Base-by-base conservation (phyloP, 2,329 filamentous ascomycete genomes). In the Incumbomyces lentus region DNA sequence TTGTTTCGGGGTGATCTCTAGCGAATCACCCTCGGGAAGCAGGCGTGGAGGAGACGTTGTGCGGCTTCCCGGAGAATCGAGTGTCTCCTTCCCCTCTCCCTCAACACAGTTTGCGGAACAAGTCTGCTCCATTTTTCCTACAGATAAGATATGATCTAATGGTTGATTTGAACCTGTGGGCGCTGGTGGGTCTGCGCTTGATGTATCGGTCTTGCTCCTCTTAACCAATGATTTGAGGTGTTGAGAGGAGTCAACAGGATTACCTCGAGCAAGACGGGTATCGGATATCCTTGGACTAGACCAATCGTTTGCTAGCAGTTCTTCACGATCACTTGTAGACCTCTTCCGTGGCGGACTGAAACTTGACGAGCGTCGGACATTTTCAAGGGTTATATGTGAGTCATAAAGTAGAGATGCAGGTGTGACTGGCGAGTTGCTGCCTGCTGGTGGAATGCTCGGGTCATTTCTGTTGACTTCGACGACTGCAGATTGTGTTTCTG, bases 251-350 rank as follows among this genome's bases (percentile, higher is more conserved):
- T 37, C 19, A 12, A 40, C 31, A 40, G 48, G 48, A 18, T 31
- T 48, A 12, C 37, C 48, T 44, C 44, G 48, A 17, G 35, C 42
- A 19, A 46, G 48, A 35, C 41, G 35, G 18, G 43, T 42, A 18
- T 50, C 48, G 18, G 47, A 44, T 31, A 44, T 16, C 33, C 16
- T 29, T 7, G 30, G 13, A 14, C 47, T 49, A 16, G 32, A 35
- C 32, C 22, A 33, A 22, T 35, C 44, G 26, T 47, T 46, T 17
- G 52, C 49, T 19, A 49, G 51, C 14, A 47, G 26, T 19, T 50
- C 43, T 34, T 55, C 51, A 8, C 52, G 40, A 47, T 54, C 50
- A 40, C 52, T 54, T 10, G 52, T 50, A 34, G 52, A 52, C 42
- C 55, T 49, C 42, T 55, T 55, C 17, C 51, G 47, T 34, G 52